Base-by-base conservation (phyloP, 495 filamentous ascomycete species). In the Xylaria palmicola region DNA sequence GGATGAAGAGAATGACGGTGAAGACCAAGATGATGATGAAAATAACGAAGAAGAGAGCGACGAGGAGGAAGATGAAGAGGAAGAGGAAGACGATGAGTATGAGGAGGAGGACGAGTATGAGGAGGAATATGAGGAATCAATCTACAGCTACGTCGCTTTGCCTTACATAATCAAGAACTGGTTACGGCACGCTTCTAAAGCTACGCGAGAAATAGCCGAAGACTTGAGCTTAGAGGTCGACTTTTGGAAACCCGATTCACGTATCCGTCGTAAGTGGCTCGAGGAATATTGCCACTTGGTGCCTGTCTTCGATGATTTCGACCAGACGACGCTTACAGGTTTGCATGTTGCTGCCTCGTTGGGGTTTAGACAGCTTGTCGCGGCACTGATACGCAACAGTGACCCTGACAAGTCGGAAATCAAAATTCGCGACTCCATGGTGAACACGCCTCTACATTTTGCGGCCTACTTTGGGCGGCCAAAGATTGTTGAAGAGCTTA, bases 91-190 rank as follows among this genome's bases (percentile, higher is more conserved):
- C 0, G 62, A 66, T 0, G 57, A 62, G 1, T 57, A 59, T 1
- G 55, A 50, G 1, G 56, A 63, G 1, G 39, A 51, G 3, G 34
- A 62, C 2, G 43, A 39, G 4, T 45, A 32, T 13, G 62, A 56
- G 15, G 34, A 30, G 0, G 36, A 60, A 3, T 13, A 45, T 22
- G 58, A 24, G 5, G 59, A 44, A 6, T 39, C 56, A 27, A 22
- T 44, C 17, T 15, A 19, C 19, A 27, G 54, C 17, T 44, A 13
- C 2, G 13, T 36, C 4, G 58, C 58, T 53, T 47, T 54, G 24
- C 67, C 65, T 15, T 76, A 76, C 27, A 65, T 72, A 9, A 65
- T 74, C 48, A 76, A 76, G 53, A 50, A 76, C 48, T 76, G 74
- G 74, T 65, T 76, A 19, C 65, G 66, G 26, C 74, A 76, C 40